phyloP scores from a whole-genome alignment of 495 filamentous ascomycete species.

The Penicillium odoratum region DNA sequence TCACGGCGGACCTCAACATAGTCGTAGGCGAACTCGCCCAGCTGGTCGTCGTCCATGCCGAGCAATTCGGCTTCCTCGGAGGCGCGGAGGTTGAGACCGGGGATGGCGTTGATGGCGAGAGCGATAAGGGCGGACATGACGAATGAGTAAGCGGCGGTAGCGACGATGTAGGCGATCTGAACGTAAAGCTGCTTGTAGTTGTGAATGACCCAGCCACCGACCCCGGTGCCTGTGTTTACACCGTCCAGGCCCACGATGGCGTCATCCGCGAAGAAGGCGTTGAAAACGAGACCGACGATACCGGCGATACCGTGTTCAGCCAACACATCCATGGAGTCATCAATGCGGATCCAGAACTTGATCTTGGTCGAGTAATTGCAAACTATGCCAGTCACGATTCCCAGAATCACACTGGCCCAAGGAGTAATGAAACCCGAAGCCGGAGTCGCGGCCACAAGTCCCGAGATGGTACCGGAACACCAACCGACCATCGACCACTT shows the following conservation, averaged over 20 bases:
- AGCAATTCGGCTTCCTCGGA: conserved; percentile 95
- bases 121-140: conserved; percentile 82
- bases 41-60: conserved; percentile 98
- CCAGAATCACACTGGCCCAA: conserved; percentile 84
- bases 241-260: conserved; percentile 94
- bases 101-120: conserved; percentile 79
- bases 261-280: conserved; percentile 82
- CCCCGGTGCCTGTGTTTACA: conserved; percentile 72
- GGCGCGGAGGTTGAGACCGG: conserved; percentile 88
- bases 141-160: conserved; percentile 74
- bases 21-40: conserved; percentile 98
- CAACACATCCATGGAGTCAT: conserved; percentile 97
- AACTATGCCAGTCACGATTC: conserved; percentile 78
- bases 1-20: conserved; percentile 98
- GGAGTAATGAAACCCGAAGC: conserved; percentile 85
- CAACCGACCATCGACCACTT: conserved; percentile 99
- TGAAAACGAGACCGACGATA: conserved; percentile 89
- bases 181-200: conserved; percentile 89
- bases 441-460: conserved; percentile 88
- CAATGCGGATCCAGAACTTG: conserved; percentile 93
- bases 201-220: conserved; percentile 84
- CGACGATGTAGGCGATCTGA: conserved; percentile 86
- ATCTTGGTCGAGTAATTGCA: conserved; percentile 97
- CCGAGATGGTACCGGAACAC: conserved; percentile 92
- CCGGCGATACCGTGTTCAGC: conserved; percentile 96